A percentile compares a stretch with the other conserved stretches of the same genome.
Evolutionary conservation across 2,329 filamentous ascomycete species (phyloP).

Genomic region (Cordyceps militaris): DNA sequence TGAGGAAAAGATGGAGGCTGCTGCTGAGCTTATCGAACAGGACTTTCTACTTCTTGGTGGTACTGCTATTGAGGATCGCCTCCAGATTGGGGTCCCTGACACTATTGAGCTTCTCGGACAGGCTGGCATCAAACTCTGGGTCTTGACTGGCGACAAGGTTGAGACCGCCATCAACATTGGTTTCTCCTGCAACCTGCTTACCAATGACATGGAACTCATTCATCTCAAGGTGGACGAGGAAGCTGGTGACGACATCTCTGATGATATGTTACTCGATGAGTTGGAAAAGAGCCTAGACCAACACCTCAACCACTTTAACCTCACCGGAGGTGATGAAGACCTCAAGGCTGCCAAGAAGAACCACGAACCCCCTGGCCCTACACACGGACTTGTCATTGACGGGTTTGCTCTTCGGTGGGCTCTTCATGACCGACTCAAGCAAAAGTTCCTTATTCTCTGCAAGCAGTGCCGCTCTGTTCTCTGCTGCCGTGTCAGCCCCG

Average conservation of each 20-base stretch:
- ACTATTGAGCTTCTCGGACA: conserved; percentile 85
- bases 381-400: conserved; percentile 90
- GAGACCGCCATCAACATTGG: conserved; percentile 99
- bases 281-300: conserved; percentile 69
- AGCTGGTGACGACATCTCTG: conserved; percentile 40
- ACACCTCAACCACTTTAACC: conserved; percentile 63
- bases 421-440: conserved; percentile 72
- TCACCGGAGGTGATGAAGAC: conserved; percentile 82
- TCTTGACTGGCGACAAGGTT: conserved; percentile 95
- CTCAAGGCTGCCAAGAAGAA: conserved; percentile 70
- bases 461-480: conserved; percentile 96
- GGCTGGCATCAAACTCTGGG: conserved; percentile 97
- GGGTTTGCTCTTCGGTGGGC: conserved; percentile 89
- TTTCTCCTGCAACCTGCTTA: conserved; percentile 94
- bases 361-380: conserved; percentile 78
- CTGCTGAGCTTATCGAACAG: conserved; percentile 85
- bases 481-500: conserved; percentile 93
- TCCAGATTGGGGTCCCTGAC: conserved; percentile 95
- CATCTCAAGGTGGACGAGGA: conserved; percentile 80
- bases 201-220: conserved; percentile 96
- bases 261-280: conserved; percentile 45
- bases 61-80: conserved; percentile 92
- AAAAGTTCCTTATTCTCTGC: conserved; percentile 90
- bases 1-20: conserved; percentile 86
- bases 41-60: conserved; percentile 83